Evolutionary conservation across 768 basidiomycete species (phyloP).

Genomic region (Suillus bovinus): DNA sequence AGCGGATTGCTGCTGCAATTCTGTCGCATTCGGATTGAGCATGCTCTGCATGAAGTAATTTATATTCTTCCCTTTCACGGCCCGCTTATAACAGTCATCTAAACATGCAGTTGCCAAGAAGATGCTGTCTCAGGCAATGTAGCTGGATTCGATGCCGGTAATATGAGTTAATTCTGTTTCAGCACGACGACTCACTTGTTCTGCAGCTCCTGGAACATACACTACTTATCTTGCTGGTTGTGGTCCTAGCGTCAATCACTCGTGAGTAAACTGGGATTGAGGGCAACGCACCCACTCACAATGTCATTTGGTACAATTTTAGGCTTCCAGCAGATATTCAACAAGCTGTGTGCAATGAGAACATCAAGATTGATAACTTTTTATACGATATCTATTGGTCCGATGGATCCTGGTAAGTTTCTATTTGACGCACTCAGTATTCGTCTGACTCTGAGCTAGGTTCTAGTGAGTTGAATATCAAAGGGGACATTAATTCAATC

Average conservation of each 20-base stretch:
- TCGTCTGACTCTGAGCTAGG: conserved; percentile 4
- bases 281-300: background rate
- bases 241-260: conserved; percentile 6
- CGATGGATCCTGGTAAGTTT: conserved; percentile 21
- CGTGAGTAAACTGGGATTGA: conserved; percentile 4
- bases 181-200: background rate
- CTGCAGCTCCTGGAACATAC: conserved; percentile 21
- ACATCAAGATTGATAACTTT: conserved; percentile 20
- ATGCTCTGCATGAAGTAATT: conserved; percentile 28
- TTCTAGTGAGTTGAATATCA: conserved; percentile 12
- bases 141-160: conserved; percentile 9
- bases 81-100: background rate
- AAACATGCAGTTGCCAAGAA: conserved; percentile 20
- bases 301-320: background rate
- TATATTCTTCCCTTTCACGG: background rate
- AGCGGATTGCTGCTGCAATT: conserved; percentile 24
- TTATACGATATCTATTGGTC: conserved; percentile 16
- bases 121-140: conserved; percentile 10
- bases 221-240: conserved; percentile 14
- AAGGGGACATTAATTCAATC: background rate
- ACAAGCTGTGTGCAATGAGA: conserved; percentile 22
- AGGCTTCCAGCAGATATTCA: conserved; percentile 21
- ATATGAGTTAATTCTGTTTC: background rate
- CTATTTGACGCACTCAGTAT: background rate
- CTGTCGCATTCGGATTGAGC: conserved; percentile 22